Evolutionary conservation across 306 rosid genomes (phyloP).

Genomic region (Casuarina equisetifolia): DNA sequence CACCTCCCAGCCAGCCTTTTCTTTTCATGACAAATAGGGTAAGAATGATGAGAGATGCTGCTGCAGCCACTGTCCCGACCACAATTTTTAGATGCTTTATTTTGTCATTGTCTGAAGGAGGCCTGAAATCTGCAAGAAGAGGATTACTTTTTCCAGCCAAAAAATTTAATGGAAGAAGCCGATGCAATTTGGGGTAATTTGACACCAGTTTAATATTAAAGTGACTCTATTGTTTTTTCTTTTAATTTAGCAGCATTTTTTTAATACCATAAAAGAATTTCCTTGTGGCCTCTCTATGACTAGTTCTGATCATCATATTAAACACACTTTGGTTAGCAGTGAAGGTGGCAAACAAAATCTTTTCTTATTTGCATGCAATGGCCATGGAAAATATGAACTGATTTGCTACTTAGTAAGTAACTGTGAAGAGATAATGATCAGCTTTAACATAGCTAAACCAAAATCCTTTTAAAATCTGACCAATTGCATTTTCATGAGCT

Average conservation of each 20-base stretch:
- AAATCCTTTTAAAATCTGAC: background rate
- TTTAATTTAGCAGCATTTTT: background rate
- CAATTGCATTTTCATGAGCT: background rate
- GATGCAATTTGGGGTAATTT: slow-evolving; percentile 4
- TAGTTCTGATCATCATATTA: background rate
- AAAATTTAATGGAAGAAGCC: slow-evolving; percentile 26
- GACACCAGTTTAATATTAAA: slow-evolving; percentile 1
- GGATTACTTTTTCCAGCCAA: slow-evolving; percentile 16
- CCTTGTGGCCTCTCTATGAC: background rate
- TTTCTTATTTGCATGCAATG: background rate
- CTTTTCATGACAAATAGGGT: slow-evolving; percentile 54
- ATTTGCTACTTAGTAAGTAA: slow-evolving; percentile 1
- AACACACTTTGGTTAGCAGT: background rate
- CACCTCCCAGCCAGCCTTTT: slow-evolving; percentile 71
- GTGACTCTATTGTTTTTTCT: background rate
- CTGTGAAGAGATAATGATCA: background rate
- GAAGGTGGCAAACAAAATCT: background rate
- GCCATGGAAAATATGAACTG: background rate
- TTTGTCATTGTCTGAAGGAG: slow-evolving; percentile 42
- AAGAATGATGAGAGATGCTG: slow-evolving; percentile 41
- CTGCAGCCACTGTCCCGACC: slow-evolving; percentile 38
- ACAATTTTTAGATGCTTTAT: slow-evolving; percentile 27
- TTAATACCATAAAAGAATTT: background rate
- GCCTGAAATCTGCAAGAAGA: slow-evolving; percentile 64
- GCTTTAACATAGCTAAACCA: background rate